These are phyloP conservation scores for Gaillardinia entomophila DNA, from an alignment of 805 yeast genomes.

Conservation along the genomic window DNA sequence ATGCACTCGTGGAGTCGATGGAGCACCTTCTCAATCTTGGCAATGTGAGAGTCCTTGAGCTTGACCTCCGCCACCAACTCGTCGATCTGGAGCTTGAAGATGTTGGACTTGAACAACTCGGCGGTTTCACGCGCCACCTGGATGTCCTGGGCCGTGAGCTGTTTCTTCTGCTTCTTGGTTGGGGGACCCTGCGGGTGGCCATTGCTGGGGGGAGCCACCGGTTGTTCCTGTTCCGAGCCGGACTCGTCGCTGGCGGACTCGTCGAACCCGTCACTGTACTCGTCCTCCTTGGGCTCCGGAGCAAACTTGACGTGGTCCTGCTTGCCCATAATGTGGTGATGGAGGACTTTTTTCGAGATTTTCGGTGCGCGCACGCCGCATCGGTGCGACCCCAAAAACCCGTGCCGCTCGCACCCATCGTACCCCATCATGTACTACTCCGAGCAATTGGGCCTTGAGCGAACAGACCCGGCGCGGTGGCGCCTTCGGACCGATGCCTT, in stretches of 20 bases:
- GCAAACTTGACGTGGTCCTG: neutral
- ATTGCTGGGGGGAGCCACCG: constrained; percentile 1
- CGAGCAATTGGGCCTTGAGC: constrained; percentile 60
- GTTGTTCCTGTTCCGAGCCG: neutral
- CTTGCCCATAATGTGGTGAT: neutral
- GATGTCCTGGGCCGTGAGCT: constrained; percentile 70
- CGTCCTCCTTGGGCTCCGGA: neutral
- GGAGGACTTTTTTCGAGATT: neutral
- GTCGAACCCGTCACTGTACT: neutral
- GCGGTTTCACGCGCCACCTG: constrained; percentile 92
- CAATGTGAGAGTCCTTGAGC: constrained; percentile 62
- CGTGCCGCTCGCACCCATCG: neutral
- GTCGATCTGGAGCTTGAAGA: constrained; percentile 92
- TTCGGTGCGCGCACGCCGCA: neutral
- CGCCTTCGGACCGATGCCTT: constrained; percentile 59
- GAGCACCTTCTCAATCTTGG: constrained; percentile 65
- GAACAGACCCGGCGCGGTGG: constrained; percentile 73
- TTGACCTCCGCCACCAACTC: constrained; percentile 79
- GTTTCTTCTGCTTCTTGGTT: constrained; percentile 31
- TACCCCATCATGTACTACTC: constrained; percentile 42
- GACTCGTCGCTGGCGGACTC: neutral
- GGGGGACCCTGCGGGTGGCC: constrained; percentile 9
- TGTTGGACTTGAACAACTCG: constrained; percentile 89
- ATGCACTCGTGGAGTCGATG: constrained; percentile 69
- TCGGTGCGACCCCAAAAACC: neutral